Base-by-base conservation (phyloP, 2,329 filamentous ascomycete genomes). In the Exophiala mesophila region DNA sequence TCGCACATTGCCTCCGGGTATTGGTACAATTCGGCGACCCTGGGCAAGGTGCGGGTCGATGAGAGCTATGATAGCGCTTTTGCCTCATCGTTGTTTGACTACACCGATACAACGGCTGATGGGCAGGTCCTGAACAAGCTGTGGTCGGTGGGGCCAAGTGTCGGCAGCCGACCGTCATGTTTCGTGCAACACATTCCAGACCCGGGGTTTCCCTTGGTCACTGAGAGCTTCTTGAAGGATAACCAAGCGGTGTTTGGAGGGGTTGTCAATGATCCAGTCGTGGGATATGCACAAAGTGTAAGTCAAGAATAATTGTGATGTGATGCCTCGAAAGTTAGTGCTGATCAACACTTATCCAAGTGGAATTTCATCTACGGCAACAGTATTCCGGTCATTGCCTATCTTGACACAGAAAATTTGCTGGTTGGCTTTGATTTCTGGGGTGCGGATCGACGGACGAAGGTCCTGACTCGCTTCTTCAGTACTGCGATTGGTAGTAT, bases 1-100 rank as follows among this genome's bases (percentile, higher is more conserved):
- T 67, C 65, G 3, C 63, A 68, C 45, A 63, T 68, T 33, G 61
- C 58, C 3, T 46, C 57, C 4, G 65, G 63, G 0, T 64, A 56
- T 36, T 61, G 68, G 33, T 50, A 56, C 39, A 64, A 63, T 39
- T 65, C 64, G 1, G 63, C 63, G 0, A 42, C 55, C 0, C 54
- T 58, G 6, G 37, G 46, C 0, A 41, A 57, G 1, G 63, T 68
- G 6, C 57, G 56, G 1, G 63, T 41, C 0, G 59, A 61, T n/a
- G 55, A 66, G 39, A 59, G 59, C 2, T 56, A 53, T 20, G 54
- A 62, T 1, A 55, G 55, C 5, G 47, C 37, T 2, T 23, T 64
- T 0, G 58, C 56, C 2, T 57, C 61, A 1, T 66, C 63, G 0
- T 23, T 57, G 2, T 66, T 67, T 36, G 54, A 66, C 49, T 67